Base-by-base conservation (phyloP, 1,139 yeast genomes). In the Magnusiomyces suaveolens region DNA sequence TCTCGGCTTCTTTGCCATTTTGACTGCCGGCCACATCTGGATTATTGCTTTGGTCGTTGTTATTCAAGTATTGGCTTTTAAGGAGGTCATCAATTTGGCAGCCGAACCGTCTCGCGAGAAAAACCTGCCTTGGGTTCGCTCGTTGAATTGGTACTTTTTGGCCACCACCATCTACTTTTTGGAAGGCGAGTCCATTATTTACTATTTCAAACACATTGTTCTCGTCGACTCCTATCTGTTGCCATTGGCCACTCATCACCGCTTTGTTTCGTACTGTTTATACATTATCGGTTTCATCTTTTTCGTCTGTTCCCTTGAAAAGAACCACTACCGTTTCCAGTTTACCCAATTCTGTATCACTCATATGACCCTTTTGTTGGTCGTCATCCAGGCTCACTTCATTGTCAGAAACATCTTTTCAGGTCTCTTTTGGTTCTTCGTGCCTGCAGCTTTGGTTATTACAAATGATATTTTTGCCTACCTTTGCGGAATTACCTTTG, bases 401-500 rank as follows among this genome's bases (percentile, higher is more conserved):
- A 87, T 94, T 65, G 89, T 88, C 63, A 87, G 83, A 66, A 94
- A 92, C 69, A 85, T 92, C 58, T 78, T 90, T 63, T 85, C 83
- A 60, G 99, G 98, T 18, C 75, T 92, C 67, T 84, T 89, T 66
- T 92, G 99, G 99, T 88, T 90, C 72, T 75, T 92, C 59, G 77
- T 92, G 55, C 98, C 99, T 1, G 88, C 87, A 57, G 83, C 95
- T 2, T 76, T 92, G 64, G 99, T 92, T 51, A 87, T 92, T 62
- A 87, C 89, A 56, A 92, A 92, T 69, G 99, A 92, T 68, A 89
- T 90, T 54, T 90, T 89, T 76, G 98, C 99, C 39, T 92, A 92
- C 68, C 75, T 92, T 57, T 92, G 97, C 73, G 99, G 99, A 52
- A 92, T 92, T 62, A 87, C 97, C 1, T 89, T 92, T 72, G 99